Percentiles rank a stretch among this genome's conserved stretches.
Conservation (phyloP, 225 moss, liverwort and hornwort species). For the Rhytidiadelphus loreus region DNA sequence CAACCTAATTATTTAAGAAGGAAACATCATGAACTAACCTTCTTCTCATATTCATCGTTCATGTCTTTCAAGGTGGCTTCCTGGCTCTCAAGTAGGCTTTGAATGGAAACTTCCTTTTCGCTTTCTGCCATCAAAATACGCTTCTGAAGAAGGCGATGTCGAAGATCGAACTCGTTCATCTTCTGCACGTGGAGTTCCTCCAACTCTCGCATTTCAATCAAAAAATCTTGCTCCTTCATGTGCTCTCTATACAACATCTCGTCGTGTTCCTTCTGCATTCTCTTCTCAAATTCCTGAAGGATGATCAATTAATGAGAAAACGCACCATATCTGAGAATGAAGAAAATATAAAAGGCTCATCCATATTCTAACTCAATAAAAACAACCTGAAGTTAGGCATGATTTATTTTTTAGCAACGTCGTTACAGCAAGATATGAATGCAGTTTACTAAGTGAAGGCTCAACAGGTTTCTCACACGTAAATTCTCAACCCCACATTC, state of each 20-base stretch:
- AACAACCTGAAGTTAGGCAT: not conserved
- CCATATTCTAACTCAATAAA: not conserved
- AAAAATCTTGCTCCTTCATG: constrained; percentile 56
- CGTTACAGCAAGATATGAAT: not conserved
- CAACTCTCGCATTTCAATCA: constrained; percentile 48
- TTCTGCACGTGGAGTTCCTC: constrained; percentile 18
- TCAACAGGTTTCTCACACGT: not conserved
- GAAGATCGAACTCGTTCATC: constrained; percentile 29
- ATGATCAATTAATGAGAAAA: not conserved
- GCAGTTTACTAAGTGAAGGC: not conserved
- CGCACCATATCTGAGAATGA: not conserved
- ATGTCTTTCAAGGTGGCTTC: constrained; percentile 36
- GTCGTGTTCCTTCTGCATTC: constrained; percentile 38
- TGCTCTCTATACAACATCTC: constrained; percentile 59
- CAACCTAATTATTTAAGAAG: too few relatives aligned
- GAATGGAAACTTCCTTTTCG: constrained; percentile 57
- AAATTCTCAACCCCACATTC: not conserved
- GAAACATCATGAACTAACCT: too few relatives aligned
- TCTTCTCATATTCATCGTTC: constrained; percentile 65
- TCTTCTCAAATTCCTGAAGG: constrained; percentile 13
- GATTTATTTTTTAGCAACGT: not conserved
- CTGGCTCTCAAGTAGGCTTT: constrained; percentile 43
- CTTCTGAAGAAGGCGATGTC: constrained; percentile 46
- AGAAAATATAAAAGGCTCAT: not conserved
- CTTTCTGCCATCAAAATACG: constrained; percentile 38